Evolutionary conservation across 176 grass and related monocot species (phyloP).

Genomic region (Canna indica): DNA sequence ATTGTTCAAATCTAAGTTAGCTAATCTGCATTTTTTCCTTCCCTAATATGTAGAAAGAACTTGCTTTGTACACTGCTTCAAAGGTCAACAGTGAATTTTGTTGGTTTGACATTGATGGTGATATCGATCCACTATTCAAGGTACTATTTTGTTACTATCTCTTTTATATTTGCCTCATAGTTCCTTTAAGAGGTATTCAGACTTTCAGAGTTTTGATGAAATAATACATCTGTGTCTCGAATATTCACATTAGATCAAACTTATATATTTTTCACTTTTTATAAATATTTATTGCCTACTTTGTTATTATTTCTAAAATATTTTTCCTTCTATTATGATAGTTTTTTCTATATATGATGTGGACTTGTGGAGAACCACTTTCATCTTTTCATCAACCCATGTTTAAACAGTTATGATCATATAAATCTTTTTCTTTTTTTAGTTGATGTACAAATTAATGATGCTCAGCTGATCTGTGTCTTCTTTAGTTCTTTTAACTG

Average conservation of each 20-base stretch:
- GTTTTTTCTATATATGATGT: background rate
- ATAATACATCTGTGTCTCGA: constrained; percentile 12
- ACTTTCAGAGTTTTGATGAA: too few species aligned
- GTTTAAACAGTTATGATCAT: background rate
- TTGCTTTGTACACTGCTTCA: constrained; percentile 93
- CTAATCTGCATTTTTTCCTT: background rate
- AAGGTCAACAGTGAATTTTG: constrained; percentile 93
- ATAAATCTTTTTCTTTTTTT: background rate
- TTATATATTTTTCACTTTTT: background rate
- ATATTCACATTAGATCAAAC: background rate
- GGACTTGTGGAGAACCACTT: background rate
- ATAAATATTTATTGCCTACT: too few species aligned
- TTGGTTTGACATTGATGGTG: constrained; percentile 96
- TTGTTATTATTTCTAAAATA: too few species aligned
- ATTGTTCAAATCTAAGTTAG: background rate
- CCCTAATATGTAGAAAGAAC: constrained; percentile 80
- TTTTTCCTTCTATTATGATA: background rate
- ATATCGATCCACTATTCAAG: constrained; percentile 96
- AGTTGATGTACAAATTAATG: background rate
- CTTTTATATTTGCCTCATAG: constrained; percentile 6
- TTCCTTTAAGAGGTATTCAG: background rate
- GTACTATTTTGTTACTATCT: constrained; percentile 29
- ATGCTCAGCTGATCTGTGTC: background rate
- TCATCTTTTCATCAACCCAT: background rate
- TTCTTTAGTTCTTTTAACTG: background rate